These are phyloP conservation scores for Fusarium pseudograminearum DNA, from an alignment of 2,329 filamentous ascomycete genomes.

Conservation along the genomic window DNA sequence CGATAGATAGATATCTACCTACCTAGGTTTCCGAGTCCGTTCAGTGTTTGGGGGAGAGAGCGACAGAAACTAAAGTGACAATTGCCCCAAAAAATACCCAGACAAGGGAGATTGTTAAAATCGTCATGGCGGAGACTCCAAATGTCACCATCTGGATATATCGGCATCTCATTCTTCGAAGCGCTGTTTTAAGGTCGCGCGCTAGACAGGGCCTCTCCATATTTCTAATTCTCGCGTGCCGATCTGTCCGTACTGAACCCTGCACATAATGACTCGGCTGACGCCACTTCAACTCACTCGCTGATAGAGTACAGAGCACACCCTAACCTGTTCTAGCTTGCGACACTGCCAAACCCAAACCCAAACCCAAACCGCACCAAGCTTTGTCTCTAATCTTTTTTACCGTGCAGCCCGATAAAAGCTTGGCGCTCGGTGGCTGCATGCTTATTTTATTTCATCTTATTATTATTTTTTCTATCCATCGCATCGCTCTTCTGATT, in stretches of 20 bases:
- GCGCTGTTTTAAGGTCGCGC: slow-evolving; percentile 31
- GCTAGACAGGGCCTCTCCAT: slow-evolving; percentile 45
- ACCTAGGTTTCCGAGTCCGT: not conserved
- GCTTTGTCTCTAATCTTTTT: slow-evolving; percentile 44
- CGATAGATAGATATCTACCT: no score
- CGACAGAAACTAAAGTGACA: no score
- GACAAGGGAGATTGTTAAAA: not conserved
- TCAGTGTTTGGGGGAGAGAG: not conserved
- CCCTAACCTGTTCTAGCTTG: slow-evolving; percentile 13
- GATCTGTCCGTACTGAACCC: slow-evolving; percentile 45
- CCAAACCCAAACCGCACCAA: slow-evolving; percentile 28
- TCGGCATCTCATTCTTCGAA: slow-evolving; percentile 42
- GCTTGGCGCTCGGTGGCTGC: slow-evolving; percentile 48
- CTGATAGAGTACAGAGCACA: slow-evolving; percentile 2
- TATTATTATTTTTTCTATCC: slow-evolving; percentile 8
- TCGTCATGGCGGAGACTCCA: slow-evolving; percentile 38
- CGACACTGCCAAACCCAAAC: slow-evolving; percentile 1
- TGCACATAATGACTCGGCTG: slow-evolving; percentile 39
- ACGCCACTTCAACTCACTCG: slow-evolving; percentile 27
- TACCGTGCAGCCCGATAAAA: slow-evolving; percentile 48
- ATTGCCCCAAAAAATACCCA: not conserved
- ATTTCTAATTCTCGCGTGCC: slow-evolving; percentile 46
- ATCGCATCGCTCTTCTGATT: slow-evolving; percentile 27
- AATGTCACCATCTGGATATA: slow-evolving; percentile 44
- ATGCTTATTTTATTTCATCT: slow-evolving; percentile 44